Base-by-base conservation (phyloP, 208 protist species). In the Trichomonas tenax region DNA sequence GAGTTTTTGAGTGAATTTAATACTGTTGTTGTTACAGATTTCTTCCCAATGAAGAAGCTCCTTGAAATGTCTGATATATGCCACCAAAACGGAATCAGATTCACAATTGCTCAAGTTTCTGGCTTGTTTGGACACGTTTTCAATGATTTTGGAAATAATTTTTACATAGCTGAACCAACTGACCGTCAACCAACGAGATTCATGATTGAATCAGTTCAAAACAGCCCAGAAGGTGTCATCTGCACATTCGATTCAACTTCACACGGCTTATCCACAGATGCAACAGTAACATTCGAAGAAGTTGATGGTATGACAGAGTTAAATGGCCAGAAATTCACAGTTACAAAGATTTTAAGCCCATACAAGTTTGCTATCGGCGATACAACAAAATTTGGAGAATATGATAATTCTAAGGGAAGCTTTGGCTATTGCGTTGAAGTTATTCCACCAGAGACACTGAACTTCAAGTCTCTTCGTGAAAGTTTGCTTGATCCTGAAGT, bases 251-350 rank as follows among this genome's bases (percentile, higher is more conserved):
- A 98, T 41, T 97, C 98, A 6, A 97, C 97, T 26, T 97, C 97
- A 31, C 98, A 98, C 93, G 97, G 96, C 40, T 51, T 98, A 0
- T 97, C 98, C 89, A 96, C 96, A 36, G 98, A 98, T 46, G 98
- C 98, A 96, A 97, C 96, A 26, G 97, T 99, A 14, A 96, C 93
- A 26, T 99, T 99, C 96, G 97, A 96, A 63, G 98, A 98, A 96
- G 96, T 99, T 8, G 89, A 98, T 63, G 98, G 98, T 38, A 98
- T 98, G 98, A 96, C 63, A 26, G 97, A 97, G 88, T 90, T 98
- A 11, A 98, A 98, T 41, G 82, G 93, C 41, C 45, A 44, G 23
- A 51, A 96, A 10, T 34, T 93, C 45, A 45, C 31, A 82, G 44
- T 97, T 58, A 72, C 2, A 89, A 46, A 96, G 26, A 26, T 72